These are phyloP conservation scores for Stentor roeselii DNA, from an alignment of 73 alveolate species.

Conservation along the genomic window DNA sequence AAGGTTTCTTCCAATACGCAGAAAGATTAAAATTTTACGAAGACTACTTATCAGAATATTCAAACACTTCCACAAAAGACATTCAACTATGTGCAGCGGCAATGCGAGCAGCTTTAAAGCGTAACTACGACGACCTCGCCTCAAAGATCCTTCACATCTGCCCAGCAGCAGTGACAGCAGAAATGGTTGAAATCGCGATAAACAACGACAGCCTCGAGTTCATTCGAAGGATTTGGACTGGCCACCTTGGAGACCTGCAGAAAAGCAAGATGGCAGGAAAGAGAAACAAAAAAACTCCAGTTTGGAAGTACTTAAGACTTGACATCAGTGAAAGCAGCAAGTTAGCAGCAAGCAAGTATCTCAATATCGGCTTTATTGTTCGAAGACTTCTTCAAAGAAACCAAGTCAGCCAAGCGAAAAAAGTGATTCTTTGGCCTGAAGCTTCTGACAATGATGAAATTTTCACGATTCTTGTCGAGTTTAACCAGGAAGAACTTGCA, in stretches of 20 bases:
- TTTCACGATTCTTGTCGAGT: background rate
- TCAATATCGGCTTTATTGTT: background rate
- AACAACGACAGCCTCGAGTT: background rate
- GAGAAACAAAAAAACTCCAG: background rate
- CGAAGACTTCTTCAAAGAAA: background rate
- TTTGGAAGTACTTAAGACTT: background rate
- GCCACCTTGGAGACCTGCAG: background rate
- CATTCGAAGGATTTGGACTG: background rate
- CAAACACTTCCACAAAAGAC: background rate
- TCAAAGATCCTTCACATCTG: background rate
- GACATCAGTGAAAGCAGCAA: too few species aligned
- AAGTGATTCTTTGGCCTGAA: slow-evolving; percentile 22
- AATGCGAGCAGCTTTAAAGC: background rate
- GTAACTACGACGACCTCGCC: background rate
- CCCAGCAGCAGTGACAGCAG: background rate
- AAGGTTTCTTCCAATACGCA: background rate
- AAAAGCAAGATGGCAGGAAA: background rate
- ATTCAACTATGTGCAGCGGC: background rate
- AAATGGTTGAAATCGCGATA: background rate
- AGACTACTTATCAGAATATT: background rate
- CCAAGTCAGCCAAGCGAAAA: background rate
- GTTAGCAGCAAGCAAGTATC: background rate
- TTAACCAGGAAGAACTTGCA: background rate
- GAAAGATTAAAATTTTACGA: background rate
- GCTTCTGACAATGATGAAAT: background rate